Evolutionary conservation across 2,329 filamentous ascomycete species (phyloP), one percentile per base, ranked within the genome.

Genomic region (Corniculantispora saksenae): DNA sequence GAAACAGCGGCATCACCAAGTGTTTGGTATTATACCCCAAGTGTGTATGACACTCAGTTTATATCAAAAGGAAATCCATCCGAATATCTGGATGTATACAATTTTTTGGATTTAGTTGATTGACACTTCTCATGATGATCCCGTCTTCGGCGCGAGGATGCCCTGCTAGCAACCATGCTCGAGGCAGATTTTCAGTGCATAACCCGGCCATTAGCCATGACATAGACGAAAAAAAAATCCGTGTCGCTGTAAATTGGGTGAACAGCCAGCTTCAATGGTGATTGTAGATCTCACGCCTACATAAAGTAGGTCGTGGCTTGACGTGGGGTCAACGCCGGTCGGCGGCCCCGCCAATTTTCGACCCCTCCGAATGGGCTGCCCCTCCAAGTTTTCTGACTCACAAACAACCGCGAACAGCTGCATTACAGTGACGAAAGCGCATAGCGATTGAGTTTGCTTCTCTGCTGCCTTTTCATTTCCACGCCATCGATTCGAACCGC

Each of bases 381-480:
- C 53, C 54, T 57, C 54, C 53, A 63, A 51, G 21, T 50, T 51
- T 57, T 57, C 61, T 63, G 61, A 63, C 53, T 63, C 61, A 63
- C 61, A 48, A 63, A 59, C 27, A 9, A 23, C 19, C 15, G 17
- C 40, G 59, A 47, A 32, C 32, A 29, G 25, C 51, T 32, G 38
- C 48, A 54, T 29, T 53, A 10, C 17, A n/a, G 25, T 29, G 47
- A 61, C 38, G 10, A 61, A 32, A 32, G 38, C 48, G 19, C 35
- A 6, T 35, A 6, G 48, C 48, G 7, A 61, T 19, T 35, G 48
- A 32, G 10, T 54, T 38, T 47, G 19, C 19, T n/a, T 32, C 35
- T 45, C 10, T 45, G 23, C 19, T 29, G 2, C n/a, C 8, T 8
- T 15, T n/a, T 35, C 29, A 13, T 32, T 15, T 3, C n/a, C 27